phyloP scores from a whole-genome alignment of 495 filamentous ascomycete species.

The Penicillium goetzii region DNA sequence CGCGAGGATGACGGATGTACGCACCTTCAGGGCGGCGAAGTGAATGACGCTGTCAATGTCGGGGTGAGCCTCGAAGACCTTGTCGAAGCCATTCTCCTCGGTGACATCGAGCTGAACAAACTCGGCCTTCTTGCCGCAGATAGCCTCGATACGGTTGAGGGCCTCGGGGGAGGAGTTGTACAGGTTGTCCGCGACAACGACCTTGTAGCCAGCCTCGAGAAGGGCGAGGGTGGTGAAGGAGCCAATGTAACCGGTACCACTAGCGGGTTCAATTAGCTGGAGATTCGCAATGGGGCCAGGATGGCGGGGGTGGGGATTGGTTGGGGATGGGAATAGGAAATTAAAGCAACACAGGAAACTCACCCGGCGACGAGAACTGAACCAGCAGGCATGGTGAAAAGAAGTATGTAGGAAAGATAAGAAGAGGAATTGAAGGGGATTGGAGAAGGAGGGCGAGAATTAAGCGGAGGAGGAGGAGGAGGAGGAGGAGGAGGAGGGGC shows the following conservation, averaged over 20 bases:
- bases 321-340: not conserved
- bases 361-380: constrained; percentile 92
- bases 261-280: constrained; percentile 41
- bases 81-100: constrained; percentile 78
- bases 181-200: constrained; percentile 92
- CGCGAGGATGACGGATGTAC: constrained; percentile 17
- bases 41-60: constrained; percentile 98
- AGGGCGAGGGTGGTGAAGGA: constrained; percentile 94
- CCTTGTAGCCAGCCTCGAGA: constrained; percentile 91
- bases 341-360: constrained; percentile 36
- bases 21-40: constrained; percentile 95
- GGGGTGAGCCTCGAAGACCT: constrained; percentile 85
- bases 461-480: not conserved
- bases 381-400: constrained; percentile 70
- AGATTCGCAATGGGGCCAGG: constrained; percentile 7
- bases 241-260: constrained; percentile 98
- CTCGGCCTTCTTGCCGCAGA: constrained; percentile 83
- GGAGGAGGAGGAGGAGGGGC: constrained; percentile 12
- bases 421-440: not conserved
- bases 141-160: constrained; percentile 89
- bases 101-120: constrained; percentile 91
- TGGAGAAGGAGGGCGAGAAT: not conserved
- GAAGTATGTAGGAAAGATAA: not conserved
- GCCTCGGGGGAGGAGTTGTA: constrained; percentile 93
- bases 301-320: constrained; percentile 6